A percentile compares a stretch with the other conserved stretches of the same genome.
These are phyloP conservation scores for Skeletonema grethae DNA, from an alignment of 108 stramenopile genomes.

Conservation along the genomic window DNA sequence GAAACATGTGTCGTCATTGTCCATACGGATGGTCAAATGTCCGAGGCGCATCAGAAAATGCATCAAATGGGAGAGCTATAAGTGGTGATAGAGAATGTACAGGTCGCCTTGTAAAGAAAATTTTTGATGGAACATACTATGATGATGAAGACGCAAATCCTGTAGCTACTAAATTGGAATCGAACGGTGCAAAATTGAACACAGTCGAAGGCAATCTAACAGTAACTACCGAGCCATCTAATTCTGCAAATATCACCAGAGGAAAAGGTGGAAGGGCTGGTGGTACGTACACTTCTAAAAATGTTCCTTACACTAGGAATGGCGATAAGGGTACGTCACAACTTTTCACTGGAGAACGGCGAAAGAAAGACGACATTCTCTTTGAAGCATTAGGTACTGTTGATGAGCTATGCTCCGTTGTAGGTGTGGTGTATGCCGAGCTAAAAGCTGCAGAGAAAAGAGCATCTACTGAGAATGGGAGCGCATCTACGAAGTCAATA, in stretches of 20 bases:
- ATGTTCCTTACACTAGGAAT: constrained; percentile 84
- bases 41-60: constrained; percentile 2
- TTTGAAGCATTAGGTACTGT: constrained; percentile 88
- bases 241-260: background rate
- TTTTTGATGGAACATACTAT: constrained; percentile 48
- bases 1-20: constrained; percentile 92
- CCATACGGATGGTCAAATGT: constrained; percentile 90
- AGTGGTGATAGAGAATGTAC: constrained; percentile 58
- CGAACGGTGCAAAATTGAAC: background rate
- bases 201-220: background rate
- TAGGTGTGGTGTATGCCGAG: constrained; percentile 76
- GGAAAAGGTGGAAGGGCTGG: constrained; percentile 59
- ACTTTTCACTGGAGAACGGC: constrained; percentile 79
- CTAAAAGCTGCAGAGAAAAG: constrained; percentile 16
- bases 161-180: background rate
- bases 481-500: constrained; percentile 4
- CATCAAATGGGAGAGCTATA: constrained; percentile 31
- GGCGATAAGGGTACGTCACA: constrained; percentile 77
- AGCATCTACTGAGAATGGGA: constrained; percentile 11
- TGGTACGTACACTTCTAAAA: constrained; percentile 65
- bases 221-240: background rate
- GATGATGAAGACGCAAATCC: constrained; percentile 12
- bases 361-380: constrained; percentile 67
- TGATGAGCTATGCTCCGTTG: constrained; percentile 82
- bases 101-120: constrained; percentile 22